A percentile compares a stretch with the other conserved stretches of the same genome.
These are phyloP conservation scores for Amanita muscaria DNA, from an alignment of 768 basidiomycete genomes.

Conservation along the genomic window DNA sequence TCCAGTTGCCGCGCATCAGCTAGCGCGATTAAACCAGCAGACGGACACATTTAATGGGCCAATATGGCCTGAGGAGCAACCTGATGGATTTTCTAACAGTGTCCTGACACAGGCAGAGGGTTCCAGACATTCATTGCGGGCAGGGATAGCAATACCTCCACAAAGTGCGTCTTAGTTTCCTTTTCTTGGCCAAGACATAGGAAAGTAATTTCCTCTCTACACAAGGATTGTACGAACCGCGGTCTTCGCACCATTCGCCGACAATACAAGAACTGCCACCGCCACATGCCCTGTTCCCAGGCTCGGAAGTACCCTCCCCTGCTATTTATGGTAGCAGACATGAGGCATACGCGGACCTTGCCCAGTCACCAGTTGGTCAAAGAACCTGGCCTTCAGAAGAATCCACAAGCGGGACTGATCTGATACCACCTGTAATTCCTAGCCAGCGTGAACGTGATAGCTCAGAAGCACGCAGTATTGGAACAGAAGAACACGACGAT, in stretches of 20 bases:
- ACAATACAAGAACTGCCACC: constrained; percentile 8
- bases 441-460: not conserved
- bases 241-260: not conserved
- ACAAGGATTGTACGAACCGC: constrained; percentile 6
- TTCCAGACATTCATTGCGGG: not conserved
- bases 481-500: not conserved
- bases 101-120: not conserved
- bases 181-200: not conserved
- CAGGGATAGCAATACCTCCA: not conserved
- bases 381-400: not conserved
- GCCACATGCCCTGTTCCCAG: constrained; percentile 8
- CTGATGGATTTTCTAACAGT: not conserved
- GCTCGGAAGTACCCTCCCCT: constrained; percentile 3
- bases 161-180: constrained; percentile 1
- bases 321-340: constrained; percentile 5
- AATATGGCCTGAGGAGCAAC: constrained; percentile 2
- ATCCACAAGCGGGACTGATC: not conserved
- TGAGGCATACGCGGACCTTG: constrained; percentile 4
- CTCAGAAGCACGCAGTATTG: not conserved
- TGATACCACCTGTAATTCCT: not conserved
- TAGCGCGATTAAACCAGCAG: not conserved
- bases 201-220: not conserved
- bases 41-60: constrained; percentile 4
- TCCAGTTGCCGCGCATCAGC: constrained; percentile 9
- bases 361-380: not conserved